Evolutionary conservation across 345 rosid species (phyloP).

Genomic region (Laguncularia racemosa): DNA sequence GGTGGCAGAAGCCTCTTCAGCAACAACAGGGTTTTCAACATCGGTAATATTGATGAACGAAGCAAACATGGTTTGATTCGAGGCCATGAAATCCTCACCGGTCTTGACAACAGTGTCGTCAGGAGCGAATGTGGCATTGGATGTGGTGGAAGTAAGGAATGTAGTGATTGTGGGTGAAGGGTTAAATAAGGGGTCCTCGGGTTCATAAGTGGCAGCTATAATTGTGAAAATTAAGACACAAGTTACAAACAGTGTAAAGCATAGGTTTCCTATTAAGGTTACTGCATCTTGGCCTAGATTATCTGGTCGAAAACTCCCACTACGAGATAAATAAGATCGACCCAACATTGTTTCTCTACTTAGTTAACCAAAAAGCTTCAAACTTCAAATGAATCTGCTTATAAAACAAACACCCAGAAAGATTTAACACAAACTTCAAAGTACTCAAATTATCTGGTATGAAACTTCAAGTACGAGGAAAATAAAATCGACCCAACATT

Average conservation of each 20-base stretch:
- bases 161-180: slow-evolving; percentile 71
- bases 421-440: too few species aligned
- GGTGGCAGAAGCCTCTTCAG: slow-evolving; percentile 1
- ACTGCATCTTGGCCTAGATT: slow-evolving; percentile 68
- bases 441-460: too few species aligned
- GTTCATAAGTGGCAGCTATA: slow-evolving; percentile 87
- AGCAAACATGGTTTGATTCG: slow-evolving; percentile 60
- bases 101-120: slow-evolving; percentile 67
- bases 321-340: slow-evolving; percentile 38
- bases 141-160: slow-evolving; percentile 59
- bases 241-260: slow-evolving; percentile 71
- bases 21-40: slow-evolving; percentile 22
- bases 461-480: too few species aligned
- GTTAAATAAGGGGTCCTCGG: slow-evolving; percentile 83
- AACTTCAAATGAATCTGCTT: slow-evolving; percentile 5
- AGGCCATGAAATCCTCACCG: slow-evolving; percentile 84
- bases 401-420: slow-evolving; percentile 14
- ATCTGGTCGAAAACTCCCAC: slow-evolving; percentile 70
- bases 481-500: too few species aligned
- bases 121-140: slow-evolving; percentile 72
- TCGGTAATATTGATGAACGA: slow-evolving; percentile 59
- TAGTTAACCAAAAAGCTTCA: slow-evolving; percentile 4
- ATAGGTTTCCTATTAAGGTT: slow-evolving; percentile 76
- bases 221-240: slow-evolving; percentile 84
- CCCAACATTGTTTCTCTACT: slow-evolving; percentile 35